These are phyloP conservation scores for Dendrobium nobile DNA, from an alignment of 106 monocot genomes.

Conservation along the genomic window DNA sequence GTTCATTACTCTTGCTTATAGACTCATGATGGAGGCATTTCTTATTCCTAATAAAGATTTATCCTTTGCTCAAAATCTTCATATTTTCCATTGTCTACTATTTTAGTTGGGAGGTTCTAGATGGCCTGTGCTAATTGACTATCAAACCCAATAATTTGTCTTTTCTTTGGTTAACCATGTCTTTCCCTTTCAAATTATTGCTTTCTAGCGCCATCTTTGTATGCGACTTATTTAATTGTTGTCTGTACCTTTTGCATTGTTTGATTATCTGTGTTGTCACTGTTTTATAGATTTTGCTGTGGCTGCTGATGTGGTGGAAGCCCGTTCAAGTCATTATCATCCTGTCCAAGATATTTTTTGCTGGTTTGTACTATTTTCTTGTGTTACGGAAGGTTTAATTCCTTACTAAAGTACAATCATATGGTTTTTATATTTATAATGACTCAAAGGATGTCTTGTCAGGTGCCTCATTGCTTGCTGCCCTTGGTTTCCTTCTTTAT, in stretches of 20 bases:
- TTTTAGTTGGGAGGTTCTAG: not conserved
- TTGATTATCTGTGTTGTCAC: not conserved
- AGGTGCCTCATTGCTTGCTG: constrained; percentile 36
- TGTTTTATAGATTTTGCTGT: constrained; percentile 20
- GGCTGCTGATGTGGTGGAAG: constrained; percentile 35
- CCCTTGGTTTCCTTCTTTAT: constrained; percentile 36
- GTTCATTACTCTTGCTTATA: not conserved
- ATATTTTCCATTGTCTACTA: not conserved
- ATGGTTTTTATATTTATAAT: not conserved
- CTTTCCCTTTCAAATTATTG: not conserved
- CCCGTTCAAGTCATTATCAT: constrained; percentile 15
- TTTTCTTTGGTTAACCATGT: not conserved
- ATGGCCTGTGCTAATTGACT: not conserved
- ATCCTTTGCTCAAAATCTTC: not conserved
- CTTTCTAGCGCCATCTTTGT: not conserved
- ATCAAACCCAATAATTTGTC: not conserved
- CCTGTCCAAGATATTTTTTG: constrained; percentile 34
- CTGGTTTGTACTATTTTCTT: constrained; percentile 13
- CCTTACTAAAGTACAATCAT: not conserved
- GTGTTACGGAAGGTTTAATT: not conserved
- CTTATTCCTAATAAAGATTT: not conserved
- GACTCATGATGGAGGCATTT: not conserved
- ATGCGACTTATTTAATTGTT: no score
- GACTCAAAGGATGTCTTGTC: not conserved
- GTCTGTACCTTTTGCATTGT: not conserved